Percentiles rank a stretch among this genome's conserved stretches.
Evolutionary conservation across 83 land plant genomes (phyloP).

Genomic region (Picea engelmannii): DNA sequence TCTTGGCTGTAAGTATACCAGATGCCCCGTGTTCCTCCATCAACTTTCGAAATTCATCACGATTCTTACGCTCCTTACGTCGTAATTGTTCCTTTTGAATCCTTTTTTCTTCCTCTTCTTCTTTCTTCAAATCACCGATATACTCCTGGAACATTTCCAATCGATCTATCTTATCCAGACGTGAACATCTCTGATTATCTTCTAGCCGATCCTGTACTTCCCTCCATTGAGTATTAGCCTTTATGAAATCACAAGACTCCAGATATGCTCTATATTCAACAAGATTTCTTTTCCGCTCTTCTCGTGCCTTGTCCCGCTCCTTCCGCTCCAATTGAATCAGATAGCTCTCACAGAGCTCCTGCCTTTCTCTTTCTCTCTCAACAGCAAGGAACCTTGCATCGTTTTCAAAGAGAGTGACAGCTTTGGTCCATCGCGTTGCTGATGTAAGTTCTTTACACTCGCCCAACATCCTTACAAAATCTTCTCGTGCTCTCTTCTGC

Average conservation of each 20-base stretch:
- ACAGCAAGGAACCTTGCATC: no score
- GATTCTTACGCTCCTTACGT: constrained; percentile 87
- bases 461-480: no score
- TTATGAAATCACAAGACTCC: constrained; percentile 93
- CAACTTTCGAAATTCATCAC: constrained; percentile 91
- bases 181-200: constrained; percentile 94
- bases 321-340: no score
- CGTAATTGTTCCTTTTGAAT: constrained; percentile 87
- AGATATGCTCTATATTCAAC: constrained; percentile 76
- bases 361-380: no score
- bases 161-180: constrained; percentile 93
- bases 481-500: no score
- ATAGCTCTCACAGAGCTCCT: no score
- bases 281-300: constrained; percentile 72
- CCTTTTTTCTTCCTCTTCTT: constrained; percentile 92
- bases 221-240: constrained; percentile 95
- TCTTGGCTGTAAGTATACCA: constrained; percentile 75
- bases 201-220: constrained; percentile 92
- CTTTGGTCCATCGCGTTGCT: no score
- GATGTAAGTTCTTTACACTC: no score
- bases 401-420: no score
- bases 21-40: constrained; percentile 81
- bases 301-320: constrained; percentile 90
- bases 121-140: constrained; percentile 86
- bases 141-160: constrained; percentile 89